A percentile compares a stretch with the other conserved stretches of the same genome.
Evolutionary conservation across 352 stramenopile genomes (phyloP).

Genomic region (Phytophthora europaea): DNA sequence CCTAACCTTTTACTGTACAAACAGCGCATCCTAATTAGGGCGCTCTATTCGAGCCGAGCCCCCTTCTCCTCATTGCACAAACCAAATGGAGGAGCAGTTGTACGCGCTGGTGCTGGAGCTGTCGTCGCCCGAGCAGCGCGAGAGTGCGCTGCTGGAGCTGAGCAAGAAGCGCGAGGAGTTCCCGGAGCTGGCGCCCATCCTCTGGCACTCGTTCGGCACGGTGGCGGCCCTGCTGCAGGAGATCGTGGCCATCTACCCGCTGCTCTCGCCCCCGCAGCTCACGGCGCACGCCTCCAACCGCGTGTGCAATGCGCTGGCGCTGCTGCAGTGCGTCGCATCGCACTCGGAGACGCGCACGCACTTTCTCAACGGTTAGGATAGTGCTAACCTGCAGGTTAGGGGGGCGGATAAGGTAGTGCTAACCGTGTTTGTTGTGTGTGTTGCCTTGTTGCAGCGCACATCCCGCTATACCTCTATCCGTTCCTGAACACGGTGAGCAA

Average conservation of each 20-base stretch:
- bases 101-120: constrained; percentile 95
- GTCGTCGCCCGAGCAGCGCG: constrained; percentile 94
- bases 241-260: constrained; percentile 99
- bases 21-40: too few relatives aligned
- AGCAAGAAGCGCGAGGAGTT: constrained; percentile 99
- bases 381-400: constrained; percentile 9
- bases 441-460: constrained; percentile 81
- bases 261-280: constrained; percentile 97
- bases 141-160: constrained; percentile 97
- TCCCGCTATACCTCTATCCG: constrained; percentile 99
- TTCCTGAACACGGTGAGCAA: constrained; percentile 99
- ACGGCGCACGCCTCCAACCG: constrained; percentile 98
- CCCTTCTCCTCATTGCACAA: neutral
- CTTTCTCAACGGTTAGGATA: constrained; percentile 90
- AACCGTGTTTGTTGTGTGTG: neutral
- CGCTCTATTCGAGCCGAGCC: constrained; percentile 1
- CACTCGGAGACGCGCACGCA: constrained; percentile 97
- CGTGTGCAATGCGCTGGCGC: constrained; percentile 98
- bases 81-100: constrained; percentile 75
- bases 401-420: neutral
- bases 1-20: too few relatives aligned
- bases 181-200: constrained; percentile 97
- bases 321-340: constrained; percentile 98
- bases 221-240: constrained; percentile 98
- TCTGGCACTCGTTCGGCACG: constrained; percentile 98